Percentiles rank a stretch among this genome's conserved stretches.
These are phyloP conservation scores for Microbotryum silenes-acaulis DNA, from an alignment of 1,284 basidiomycete species.

Conservation along the genomic window DNA sequence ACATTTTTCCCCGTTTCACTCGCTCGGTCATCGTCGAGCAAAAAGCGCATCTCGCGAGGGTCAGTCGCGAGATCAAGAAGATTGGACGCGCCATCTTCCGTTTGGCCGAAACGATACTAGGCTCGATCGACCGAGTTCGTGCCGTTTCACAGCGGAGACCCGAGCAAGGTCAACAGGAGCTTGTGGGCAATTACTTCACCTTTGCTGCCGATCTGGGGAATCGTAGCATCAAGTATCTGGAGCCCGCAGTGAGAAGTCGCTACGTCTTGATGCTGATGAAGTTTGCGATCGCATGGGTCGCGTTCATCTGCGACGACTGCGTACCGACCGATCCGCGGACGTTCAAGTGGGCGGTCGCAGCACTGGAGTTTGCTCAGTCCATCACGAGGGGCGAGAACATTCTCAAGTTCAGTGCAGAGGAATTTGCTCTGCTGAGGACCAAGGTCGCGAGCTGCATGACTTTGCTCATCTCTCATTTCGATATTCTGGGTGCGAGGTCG, in stretches of 20 bases:
- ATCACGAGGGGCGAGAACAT: slow-evolving; percentile 87
- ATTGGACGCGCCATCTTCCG: slow-evolving; percentile 82
- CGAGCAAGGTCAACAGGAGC: slow-evolving; percentile 56
- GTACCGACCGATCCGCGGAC: slow-evolving; percentile 92
- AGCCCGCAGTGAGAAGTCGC: slow-evolving; percentile 58
- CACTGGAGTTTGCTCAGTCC: slow-evolving; percentile 85
- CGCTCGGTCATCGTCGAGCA: slow-evolving; percentile 64
- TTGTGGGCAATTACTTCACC: slow-evolving; percentile 90
- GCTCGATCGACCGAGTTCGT: slow-evolving; percentile 76
- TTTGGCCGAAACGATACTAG: slow-evolving; percentile 85
- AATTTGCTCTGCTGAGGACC: slow-evolving; percentile 79
- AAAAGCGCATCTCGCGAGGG: slow-evolving; percentile 81
- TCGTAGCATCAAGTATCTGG: slow-evolving; percentile 80
- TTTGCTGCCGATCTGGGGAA: slow-evolving; percentile 90
- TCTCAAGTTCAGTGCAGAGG: slow-evolving; percentile 73
- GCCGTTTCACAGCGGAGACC: slow-evolving; percentile 43
- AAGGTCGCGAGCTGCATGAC: slow-evolving; percentile 97
- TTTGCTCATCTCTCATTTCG: slow-evolving; percentile 91
- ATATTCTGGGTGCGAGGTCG: slow-evolving; percentile 88
- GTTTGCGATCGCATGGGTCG: slow-evolving; percentile 91
- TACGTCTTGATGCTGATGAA: slow-evolving; percentile 77
- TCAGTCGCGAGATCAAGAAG: slow-evolving; percentile 84
- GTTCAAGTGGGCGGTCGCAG: slow-evolving; percentile 97
- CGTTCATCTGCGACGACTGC: slow-evolving; percentile 97
- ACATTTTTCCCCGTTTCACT: slow-evolving; percentile 51